These are phyloP conservation scores for Dictyostelium citrinum DNA, from an alignment of 78 protist genomes.

Conservation along the genomic window DNA sequence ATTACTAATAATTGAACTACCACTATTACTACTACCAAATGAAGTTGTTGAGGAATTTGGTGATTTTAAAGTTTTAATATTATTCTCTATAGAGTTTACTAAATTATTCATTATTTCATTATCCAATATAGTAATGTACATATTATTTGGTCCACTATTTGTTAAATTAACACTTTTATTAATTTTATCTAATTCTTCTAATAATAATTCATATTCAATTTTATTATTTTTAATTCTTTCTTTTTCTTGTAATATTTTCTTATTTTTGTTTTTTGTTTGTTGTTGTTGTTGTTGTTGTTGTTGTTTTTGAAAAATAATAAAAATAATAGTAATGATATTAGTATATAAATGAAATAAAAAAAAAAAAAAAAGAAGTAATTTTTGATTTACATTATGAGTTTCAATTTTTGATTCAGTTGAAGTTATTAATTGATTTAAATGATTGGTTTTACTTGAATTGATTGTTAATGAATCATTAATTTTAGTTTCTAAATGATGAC, in stretches of 20 bases:
- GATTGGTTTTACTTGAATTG: background rate
- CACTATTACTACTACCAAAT: background rate
- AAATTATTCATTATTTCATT: background rate
- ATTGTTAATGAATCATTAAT: background rate
- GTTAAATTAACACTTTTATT: background rate
- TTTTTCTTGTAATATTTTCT: background rate
- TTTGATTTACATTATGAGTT: background rate
- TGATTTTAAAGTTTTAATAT: background rate
- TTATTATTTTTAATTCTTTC: conserved; percentile 6
- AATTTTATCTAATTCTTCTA: background rate
- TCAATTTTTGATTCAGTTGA: background rate
- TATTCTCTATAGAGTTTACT: background rate
- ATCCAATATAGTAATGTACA: background rate
- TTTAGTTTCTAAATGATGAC: background rate
- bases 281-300: background rate
- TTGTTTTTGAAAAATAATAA: too few relatives aligned
- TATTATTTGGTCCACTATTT: background rate
- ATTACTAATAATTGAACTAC: background rate
- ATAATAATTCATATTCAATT: background rate
- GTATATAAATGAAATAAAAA: too few relatives aligned
- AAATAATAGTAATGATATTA: too few relatives aligned
- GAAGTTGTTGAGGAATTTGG: background rate
- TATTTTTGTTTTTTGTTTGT: background rate
- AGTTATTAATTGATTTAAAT: background rate
- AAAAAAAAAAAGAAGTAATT: too few relatives aligned